These are phyloP conservation scores for Fonsecaea pedrosoi DNA, from an alignment of 2,329 filamentous ascomycete species.

Conservation along the genomic window DNA sequence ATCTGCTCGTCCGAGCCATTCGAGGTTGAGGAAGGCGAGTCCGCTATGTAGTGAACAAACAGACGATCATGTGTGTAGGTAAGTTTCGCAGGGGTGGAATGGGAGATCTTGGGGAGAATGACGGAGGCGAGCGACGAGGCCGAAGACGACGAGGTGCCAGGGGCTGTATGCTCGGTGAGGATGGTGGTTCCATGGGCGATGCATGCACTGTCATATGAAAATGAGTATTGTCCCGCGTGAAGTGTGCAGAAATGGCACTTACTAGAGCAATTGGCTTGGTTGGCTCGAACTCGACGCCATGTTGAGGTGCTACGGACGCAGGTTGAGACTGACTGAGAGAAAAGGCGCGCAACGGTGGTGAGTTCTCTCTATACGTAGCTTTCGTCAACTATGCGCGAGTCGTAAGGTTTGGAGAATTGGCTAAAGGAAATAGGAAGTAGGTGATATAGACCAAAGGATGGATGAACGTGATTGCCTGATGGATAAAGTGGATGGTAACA, in stretches of 20 bases:
- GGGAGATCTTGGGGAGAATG: slow-evolving; percentile 93
- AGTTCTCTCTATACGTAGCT: not conserved
- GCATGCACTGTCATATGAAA: slow-evolving; percentile 70
- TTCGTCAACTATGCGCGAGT: not conserved
- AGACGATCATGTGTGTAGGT: slow-evolving; percentile 92
- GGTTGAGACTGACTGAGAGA: not conserved
- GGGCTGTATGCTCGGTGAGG: slow-evolving; percentile 88
- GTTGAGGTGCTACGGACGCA: slow-evolving; percentile 32
- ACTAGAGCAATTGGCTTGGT: slow-evolving; percentile 76
- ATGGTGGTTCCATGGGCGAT: slow-evolving; percentile 94
- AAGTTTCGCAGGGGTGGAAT: slow-evolving; percentile 80
- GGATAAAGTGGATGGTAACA: not conserved
- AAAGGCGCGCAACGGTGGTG: not conserved
- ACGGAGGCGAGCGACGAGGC: slow-evolving; percentile 88
- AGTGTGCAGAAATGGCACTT: slow-evolving; percentile 45
- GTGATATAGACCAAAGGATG: not conserved
- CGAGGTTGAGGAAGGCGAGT: slow-evolving; percentile 73
- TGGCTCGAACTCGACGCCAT: slow-evolving; percentile 76
- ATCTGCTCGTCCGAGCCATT: slow-evolving; percentile 38
- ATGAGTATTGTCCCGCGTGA: not conserved
- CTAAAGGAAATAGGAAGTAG: not conserved
- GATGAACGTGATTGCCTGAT: not conserved
- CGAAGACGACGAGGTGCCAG: slow-evolving; percentile 80
- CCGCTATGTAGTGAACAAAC: slow-evolving; percentile 94
- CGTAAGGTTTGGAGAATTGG: too few relatives aligned